Evolutionary conservation across 805 yeast genomes (phyloP).

Genomic region (Metschnikowia matae): DNA sequence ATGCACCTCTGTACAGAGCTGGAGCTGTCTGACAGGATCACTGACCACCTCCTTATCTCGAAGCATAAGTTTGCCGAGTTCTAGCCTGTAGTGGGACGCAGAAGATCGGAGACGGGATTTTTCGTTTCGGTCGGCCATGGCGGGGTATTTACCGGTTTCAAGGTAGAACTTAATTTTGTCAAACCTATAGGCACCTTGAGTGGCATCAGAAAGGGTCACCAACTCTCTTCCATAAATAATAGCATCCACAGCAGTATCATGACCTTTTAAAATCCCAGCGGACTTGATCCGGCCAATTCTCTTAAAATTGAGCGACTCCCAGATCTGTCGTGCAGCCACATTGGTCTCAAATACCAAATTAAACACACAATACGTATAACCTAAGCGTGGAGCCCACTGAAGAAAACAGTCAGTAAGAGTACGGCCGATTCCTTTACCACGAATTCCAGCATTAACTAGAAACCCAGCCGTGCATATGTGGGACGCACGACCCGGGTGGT

Average conservation of each 20-base stretch:
- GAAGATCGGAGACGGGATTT: constrained; percentile 80
- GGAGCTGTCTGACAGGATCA: constrained; percentile 69
- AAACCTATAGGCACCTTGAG: constrained; percentile 55
- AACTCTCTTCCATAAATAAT: constrained; percentile 80
- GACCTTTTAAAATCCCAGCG: constrained; percentile 86
- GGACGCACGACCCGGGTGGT: constrained; percentile 88
- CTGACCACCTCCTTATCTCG: constrained; percentile 81
- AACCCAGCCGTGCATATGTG: constrained; percentile 91
- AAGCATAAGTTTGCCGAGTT: constrained; percentile 68
- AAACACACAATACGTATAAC: constrained; percentile 80
- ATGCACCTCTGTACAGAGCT: constrained; percentile 71
- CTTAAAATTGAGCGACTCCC: constrained; percentile 73
- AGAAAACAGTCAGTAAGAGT: constrained; percentile 78
- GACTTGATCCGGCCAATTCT: constrained; percentile 75
- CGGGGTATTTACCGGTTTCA: constrained; percentile 84
- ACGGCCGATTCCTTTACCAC: constrained; percentile 89
- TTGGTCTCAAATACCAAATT: constrained; percentile 88
- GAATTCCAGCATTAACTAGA: constrained; percentile 85
- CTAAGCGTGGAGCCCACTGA: constrained; percentile 88
- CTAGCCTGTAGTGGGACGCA: constrained; percentile 70
- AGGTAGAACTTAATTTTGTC: constrained; percentile 75
- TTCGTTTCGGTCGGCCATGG: constrained; percentile 74
- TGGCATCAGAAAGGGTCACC: constrained; percentile 49
- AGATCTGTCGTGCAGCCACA: constrained; percentile 71
- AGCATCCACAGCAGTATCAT: constrained; percentile 82